phyloP scores from a whole-genome alignment of 139 green algal genomes.

The Chlorella sp. region DNA sequence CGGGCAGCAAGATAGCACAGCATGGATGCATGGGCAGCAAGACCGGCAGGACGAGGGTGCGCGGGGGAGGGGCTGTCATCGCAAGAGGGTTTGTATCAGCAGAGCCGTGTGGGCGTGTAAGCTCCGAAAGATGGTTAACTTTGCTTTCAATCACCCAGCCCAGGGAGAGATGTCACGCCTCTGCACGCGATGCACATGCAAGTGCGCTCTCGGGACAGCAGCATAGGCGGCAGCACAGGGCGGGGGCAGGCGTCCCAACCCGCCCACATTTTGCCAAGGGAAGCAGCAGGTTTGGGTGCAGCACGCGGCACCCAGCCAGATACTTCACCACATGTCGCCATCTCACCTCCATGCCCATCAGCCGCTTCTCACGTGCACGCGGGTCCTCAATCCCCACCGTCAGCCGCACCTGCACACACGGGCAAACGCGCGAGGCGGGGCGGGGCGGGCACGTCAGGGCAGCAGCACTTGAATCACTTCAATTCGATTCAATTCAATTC shows the following conservation, averaged over 20 bases:
- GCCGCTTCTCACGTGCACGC: constrained; percentile 54
- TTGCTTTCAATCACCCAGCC: constrained; percentile 31
- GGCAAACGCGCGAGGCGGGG: not conserved
- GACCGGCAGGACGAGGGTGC: not conserved
- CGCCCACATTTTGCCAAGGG: not conserved
- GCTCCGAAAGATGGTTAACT: constrained; percentile 45
- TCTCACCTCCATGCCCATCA: constrained; percentile 73
- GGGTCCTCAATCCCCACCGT: constrained; percentile 89
- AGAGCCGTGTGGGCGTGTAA: constrained; percentile 14
- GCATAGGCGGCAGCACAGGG: not conserved
- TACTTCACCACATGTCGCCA: not conserved
- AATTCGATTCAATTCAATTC: too few relatives aligned
- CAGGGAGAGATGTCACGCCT: too few relatives aligned
- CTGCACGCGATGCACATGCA: too few relatives aligned
- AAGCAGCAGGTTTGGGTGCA: not conserved
- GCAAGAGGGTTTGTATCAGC: constrained; percentile 21
- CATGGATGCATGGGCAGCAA: not conserved
- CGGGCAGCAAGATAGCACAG: not conserved
- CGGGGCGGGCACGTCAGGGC: not conserved
- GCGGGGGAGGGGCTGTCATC: constrained; percentile 2
- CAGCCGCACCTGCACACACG: constrained; percentile 70
- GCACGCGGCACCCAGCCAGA: not conserved
- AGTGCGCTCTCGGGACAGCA: not conserved
- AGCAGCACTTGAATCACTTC: too few relatives aligned
- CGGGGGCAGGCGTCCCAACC: not conserved